Evolutionary conservation across 441 rosid genomes (phyloP), one percentile per base, ranked within the genome.

Genomic region (Populus hybrid): DNA sequence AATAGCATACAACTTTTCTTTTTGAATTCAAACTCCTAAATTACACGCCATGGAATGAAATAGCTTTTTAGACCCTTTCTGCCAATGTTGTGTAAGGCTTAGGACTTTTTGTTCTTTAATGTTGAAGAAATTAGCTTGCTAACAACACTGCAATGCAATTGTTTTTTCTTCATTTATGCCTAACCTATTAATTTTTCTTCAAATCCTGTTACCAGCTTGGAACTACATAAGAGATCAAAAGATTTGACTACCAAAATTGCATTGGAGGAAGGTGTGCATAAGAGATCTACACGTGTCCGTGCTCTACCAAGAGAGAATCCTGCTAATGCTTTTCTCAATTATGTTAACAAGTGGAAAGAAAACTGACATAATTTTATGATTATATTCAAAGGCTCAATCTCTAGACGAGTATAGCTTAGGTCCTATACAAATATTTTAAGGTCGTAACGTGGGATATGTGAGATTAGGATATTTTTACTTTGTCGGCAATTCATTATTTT

Each of bases 301-400:
- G 98, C 98, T 64, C 89, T 95, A 23, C 93, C 92, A 10, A 89
- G 90, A 78, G 95, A 94, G 83, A 94, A 89, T 79, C 91, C 95
- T 75, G 95, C 92, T 6, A 88, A 83, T 83, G 89, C 96, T 82
- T 94, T 87, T 84, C 88, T 90, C 65, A 87, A 91, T 83, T 96
- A 96, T 68, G 94, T 87, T 72, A 96, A 96, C 92, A 92, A 87
- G 90, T 93, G 95, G 98, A 96, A 90, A 88, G 95, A 89, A 83
- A 98, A 96, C 54, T 90, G 84, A 82, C 35, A 32, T 12, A 21
- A 24, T 8, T 54, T 18, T 0, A 16, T 3, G 6, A 18, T 54
- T 54, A 54, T 16, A 54, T 18, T 54, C 20, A 20, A 54, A 54
- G 61, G 8, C 21, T 54, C 61, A 16, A 16, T 16, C 61, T 54